Base-by-base conservation (phyloP, 106 monocot species). In the Dendrobium catenatum region DNA sequence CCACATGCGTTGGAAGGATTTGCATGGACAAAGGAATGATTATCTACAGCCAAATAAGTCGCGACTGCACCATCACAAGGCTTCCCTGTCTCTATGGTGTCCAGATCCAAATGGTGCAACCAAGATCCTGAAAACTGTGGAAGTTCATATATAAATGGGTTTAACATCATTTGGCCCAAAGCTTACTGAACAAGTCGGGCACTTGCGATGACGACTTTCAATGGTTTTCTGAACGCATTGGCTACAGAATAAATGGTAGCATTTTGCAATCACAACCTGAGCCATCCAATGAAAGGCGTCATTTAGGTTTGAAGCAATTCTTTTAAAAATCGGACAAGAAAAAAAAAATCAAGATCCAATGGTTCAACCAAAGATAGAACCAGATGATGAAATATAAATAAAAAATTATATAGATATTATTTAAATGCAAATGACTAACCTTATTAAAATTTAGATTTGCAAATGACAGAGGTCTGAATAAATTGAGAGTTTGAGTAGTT, bases 251-350 rank as follows among this genome's bases (percentile, higher is more conserved):
- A 99, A 79, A 84, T 99, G 98, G 80, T 93, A 95, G 83, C 98
- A 99, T 81, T 95, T 99, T 6, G 93, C 87, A 83, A 99, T 95
- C n/a, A 99, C 98, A 70, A 93, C 98, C 98, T 99, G 86, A 76
- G n/a, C 20, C n/a, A 31, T 31, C 68, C 68, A 68, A n/a, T 68
- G 5, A 29, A 58, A n/a, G 18, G 20, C 1, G 55, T 55, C 10
- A 55, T 3, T 55, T 16, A 17, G 58, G 58, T n/a, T 58, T 46
- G 46, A 46, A 46, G 46, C 0, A 46, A 46, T 46, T 46, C 46
- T 46, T 37, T 37, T 37, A 37, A 37, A 37, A 37, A 37, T 37
- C 37, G 37, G 37, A 37, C 37, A 37, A 37, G 37, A 37, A 37
- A 37, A 37, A 37, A 37, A 37, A 37, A 31, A 31, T 31, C 31